A percentile compares a stretch with the other conserved stretches of the same genome.
These are phyloP conservation scores for Psophocarpus tetragonolobus DNA, from an alignment of 306 rosid genomes.

Conservation along the genomic window DNA sequence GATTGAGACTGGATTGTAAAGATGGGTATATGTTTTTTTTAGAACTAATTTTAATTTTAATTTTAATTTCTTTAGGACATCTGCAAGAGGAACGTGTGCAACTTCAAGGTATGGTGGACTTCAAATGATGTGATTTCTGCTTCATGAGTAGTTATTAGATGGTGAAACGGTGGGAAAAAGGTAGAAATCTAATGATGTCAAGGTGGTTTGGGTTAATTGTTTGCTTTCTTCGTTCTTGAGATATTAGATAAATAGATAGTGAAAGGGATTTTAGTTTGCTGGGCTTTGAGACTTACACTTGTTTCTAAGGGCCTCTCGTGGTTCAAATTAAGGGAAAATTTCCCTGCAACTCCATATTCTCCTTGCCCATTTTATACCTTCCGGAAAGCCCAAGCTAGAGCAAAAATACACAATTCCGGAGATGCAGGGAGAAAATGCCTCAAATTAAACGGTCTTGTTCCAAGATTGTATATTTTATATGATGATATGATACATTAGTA, in stretches of 20 bases:
- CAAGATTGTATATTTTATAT: background rate
- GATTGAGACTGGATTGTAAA: background rate
- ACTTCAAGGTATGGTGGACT: slow-evolving; percentile 38
- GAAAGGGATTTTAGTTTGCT: slow-evolving; percentile 4
- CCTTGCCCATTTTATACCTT: no score
- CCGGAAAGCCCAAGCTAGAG: no score
- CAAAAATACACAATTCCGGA: no score
- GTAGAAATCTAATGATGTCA: background rate
- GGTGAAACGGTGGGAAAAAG: background rate
- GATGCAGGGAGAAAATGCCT: no score
- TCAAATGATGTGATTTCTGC: slow-evolving; percentile 1
- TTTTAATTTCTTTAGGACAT: slow-evolving; percentile 29
- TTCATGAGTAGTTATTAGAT: background rate
- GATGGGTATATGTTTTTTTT: background rate
- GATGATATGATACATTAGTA: no score
- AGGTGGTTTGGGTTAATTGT: slow-evolving; percentile 6
- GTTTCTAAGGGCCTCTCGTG: background rate
- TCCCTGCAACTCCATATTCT: no score
- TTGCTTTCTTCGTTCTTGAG: slow-evolving; percentile 1
- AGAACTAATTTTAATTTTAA: slow-evolving; percentile 14
- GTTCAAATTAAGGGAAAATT: no score
- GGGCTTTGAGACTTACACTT: slow-evolving; percentile 1
- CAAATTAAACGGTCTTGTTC: background rate
- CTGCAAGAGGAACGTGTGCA: slow-evolving; percentile 25
- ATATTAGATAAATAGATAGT: slow-evolving; percentile 3